Percentiles rank a stretch among this genome's conserved stretches.
phyloP scores from a whole-genome alignment of 306 rosid species.

The Prunus davidiana region DNA sequence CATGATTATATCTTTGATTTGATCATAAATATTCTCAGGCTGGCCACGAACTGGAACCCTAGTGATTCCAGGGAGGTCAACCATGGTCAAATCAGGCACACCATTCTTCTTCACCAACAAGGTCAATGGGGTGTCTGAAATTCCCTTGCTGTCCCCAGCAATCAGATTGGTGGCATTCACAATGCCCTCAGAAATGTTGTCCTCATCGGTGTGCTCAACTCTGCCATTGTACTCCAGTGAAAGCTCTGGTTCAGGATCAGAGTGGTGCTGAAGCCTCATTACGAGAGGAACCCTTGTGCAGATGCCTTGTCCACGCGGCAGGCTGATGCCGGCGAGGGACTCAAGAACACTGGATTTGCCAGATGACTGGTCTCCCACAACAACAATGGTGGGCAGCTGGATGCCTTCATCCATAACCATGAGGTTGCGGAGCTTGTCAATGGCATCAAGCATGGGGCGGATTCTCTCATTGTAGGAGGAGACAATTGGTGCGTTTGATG shows the following conservation, averaged over 20 bases:
- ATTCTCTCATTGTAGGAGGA: background rate
- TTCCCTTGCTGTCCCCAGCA: background rate
- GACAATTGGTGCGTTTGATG: background rate
- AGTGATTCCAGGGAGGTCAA: no score
- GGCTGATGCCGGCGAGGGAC: background rate
- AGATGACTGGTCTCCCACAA: background rate
- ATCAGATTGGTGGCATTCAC: background rate
- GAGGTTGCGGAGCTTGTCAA: background rate
- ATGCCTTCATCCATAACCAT: conserved; percentile 1
- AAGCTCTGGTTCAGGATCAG: background rate
- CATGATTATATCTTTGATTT: no score
- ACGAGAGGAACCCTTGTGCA: background rate
- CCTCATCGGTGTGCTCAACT: background rate
- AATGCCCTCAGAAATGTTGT: background rate
- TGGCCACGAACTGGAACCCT: no score
- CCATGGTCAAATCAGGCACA: no score
- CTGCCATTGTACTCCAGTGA: background rate
- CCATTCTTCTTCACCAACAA: no score
- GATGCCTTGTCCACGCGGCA: background rate
- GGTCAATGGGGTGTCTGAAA: background rate
- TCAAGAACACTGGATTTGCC: background rate
- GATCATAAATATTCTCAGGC: no score
- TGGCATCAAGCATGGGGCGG: background rate
- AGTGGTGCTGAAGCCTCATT: background rate
- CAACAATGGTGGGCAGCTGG: conserved; percentile 1